Evolutionary conservation across 805 yeast genomes (phyloP), one percentile per base, ranked within the genome.

Genomic region (Priceomyces medius): DNA sequence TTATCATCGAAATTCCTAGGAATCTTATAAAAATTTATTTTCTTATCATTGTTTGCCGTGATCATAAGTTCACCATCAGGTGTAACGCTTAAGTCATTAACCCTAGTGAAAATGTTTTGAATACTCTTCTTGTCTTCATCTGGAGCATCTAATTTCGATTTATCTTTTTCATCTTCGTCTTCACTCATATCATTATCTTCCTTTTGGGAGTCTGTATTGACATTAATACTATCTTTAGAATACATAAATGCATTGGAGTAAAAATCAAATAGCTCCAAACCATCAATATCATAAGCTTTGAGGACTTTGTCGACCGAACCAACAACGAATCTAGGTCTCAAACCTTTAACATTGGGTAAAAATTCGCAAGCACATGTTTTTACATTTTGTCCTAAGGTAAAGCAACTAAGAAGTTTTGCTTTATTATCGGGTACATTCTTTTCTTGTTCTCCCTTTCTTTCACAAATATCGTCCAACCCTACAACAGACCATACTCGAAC

Each of bases 271-370:
- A 70, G 46, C 44, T 68, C 73, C 3, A 50, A 50, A 3, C 76
- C 76, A 37, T 65, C 57, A 7, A 70, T 46, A 40, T 67, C 64
- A 41, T 50, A 71, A 1, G 66, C 72, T 43, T 66, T 66, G 29
- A 71, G 54, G 3, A 63, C 82, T 46, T 81, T 80, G 56, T 86
- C 96, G 0, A 90, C 89, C 0, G 90, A 81, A 0, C 95, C 91
- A 16, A 86, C 70, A 4, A 85, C 72, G 50, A 88, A 82, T 39
- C 74, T 67, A 1, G 73, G 73, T 10, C 56, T 52, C 4, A 48
- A 32, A 14, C 39, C 40, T 12, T 42, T 40, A 13, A 46, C 44
- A 38, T 49, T 44, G 3, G 84, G 86, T 37, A 84, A 63, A 79
- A 91, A 89, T 47, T 81, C 90, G 49, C 89, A 80, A 20, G 72